Conservation (phyloP, 1,284 basidiomycete species). For the Cryptococcus sp. region DNA sequence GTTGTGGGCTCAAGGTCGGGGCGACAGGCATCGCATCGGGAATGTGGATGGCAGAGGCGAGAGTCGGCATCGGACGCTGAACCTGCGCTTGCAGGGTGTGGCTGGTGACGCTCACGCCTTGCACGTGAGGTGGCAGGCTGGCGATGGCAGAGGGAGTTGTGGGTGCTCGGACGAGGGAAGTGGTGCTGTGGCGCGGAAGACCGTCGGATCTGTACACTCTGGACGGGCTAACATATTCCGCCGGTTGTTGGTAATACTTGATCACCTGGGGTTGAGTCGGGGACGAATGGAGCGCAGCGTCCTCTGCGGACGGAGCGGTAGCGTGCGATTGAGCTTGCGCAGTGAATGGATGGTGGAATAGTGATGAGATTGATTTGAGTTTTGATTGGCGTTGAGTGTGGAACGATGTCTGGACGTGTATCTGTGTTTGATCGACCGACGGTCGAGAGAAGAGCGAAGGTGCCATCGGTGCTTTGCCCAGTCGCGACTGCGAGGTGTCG, state of each 20-base stretch:
- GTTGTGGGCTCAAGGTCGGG: not conserved
- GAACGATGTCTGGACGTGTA: not conserved
- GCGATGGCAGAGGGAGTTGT: not conserved
- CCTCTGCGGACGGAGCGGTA: not conserved
- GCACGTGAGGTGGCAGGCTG: not conserved
- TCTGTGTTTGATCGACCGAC: not conserved
- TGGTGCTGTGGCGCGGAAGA: not conserved
- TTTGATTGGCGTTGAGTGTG: constrained; percentile 6
- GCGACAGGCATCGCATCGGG: constrained; percentile 2
- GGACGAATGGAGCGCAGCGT: no score
- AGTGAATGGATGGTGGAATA: constrained; percentile 14
- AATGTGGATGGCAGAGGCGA: constrained; percentile 27
- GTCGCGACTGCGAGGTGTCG: no score
- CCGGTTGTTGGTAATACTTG: constrained; percentile 6
- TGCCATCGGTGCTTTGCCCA: constrained; percentile 4
- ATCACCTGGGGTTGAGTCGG: constrained; percentile 4
- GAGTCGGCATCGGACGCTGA: constrained; percentile 17
- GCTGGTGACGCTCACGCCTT: constrained; percentile 3
- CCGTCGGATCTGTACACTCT: not conserved
- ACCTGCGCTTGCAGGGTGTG: constrained; percentile 14
- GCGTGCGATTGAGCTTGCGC: not conserved
- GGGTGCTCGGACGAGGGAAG: not conserved
- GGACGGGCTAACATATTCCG: not conserved
- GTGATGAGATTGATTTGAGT: constrained; percentile 19
- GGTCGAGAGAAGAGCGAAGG: constrained; percentile 16